Conservation (phyloP, 2,329 filamentous ascomycete species). For the Lecanicillium sp. region DNA sequence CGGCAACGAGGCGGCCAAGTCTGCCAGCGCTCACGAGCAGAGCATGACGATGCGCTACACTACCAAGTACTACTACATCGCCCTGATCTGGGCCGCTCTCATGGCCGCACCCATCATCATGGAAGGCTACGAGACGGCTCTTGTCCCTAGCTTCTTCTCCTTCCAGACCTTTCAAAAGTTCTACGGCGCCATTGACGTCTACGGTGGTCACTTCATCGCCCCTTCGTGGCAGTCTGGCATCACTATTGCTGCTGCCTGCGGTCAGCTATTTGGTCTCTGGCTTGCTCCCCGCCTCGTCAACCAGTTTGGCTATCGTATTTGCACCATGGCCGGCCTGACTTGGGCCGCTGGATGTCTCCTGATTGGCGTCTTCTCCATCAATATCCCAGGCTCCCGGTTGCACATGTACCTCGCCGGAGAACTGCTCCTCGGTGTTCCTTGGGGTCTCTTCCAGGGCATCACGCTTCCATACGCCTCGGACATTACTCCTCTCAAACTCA, state of each 20-base stretch:
- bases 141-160: conserved; percentile 15
- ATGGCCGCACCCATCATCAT: conserved; percentile 24
- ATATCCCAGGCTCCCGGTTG: neutral
- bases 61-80: conserved; percentile 10
- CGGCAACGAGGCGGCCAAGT: conserved; percentile 9
- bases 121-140: conserved; percentile 22
- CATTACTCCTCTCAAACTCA: conserved; percentile 21
- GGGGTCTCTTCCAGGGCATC: conserved; percentile 24
- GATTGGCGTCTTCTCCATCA: conserved; percentile 3
- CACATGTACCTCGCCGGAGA: conserved; percentile 23
- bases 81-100: conserved; percentile 12
- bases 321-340: conserved; percentile 4
- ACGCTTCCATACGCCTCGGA: conserved; percentile 31
- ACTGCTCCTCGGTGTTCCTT: conserved; percentile 28
- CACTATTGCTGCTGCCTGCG: conserved; percentile 9
- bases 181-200: conserved; percentile 4
- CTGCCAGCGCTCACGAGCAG: conserved; percentile 10
- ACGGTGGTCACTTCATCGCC: conserved; percentile 1
- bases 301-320: conserved; percentile 8
- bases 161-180: conserved; percentile 6
- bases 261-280: conserved; percentile 12
- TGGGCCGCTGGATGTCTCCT: conserved; percentile 4
- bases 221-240: conserved; percentile 11
- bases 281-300: conserved; percentile 10
- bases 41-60: conserved; percentile 11